Conservation (phyloP, 169 alveolate genomes). For the Theileria parva region DNA sequence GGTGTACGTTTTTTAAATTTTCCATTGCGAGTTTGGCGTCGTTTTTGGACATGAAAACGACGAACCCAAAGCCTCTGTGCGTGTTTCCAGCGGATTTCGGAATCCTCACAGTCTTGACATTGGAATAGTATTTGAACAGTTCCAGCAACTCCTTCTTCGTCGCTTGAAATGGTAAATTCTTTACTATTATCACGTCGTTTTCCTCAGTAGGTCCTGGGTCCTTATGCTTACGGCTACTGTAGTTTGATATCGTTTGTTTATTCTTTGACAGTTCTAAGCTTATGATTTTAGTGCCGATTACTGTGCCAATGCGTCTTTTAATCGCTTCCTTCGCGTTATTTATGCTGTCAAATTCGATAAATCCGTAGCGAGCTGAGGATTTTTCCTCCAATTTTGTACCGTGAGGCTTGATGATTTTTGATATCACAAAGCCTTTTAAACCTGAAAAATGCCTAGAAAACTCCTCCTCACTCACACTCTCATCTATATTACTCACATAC, state of each 20-base stretch:
- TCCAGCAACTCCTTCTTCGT: constrained; percentile 85
- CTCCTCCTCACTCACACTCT: constrained; percentile 82
- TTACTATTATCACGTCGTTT: constrained; percentile 86
- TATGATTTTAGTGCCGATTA: constrained; percentile 68
- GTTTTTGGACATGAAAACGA: constrained; percentile 85
- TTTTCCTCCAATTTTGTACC: constrained; percentile 80
- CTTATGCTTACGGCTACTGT: constrained; percentile 8
- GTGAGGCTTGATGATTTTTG: constrained; percentile 64
- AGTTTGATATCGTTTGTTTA: constrained; percentile 47
- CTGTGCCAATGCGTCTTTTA: constrained; percentile 64
- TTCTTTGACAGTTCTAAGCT: constrained; percentile 74
- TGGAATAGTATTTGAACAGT: constrained; percentile 89
- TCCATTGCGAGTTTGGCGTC: constrained; percentile 89
- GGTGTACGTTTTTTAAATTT: constrained; percentile 86
- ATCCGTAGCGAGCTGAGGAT: constrained; percentile 74
- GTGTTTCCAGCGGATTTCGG: constrained; percentile 90
- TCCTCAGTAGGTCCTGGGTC: constrained; percentile 57
- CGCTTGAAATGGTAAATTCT: constrained; percentile 94
- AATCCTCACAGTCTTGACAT: constrained; percentile 86
- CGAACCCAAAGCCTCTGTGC: constrained; percentile 92
- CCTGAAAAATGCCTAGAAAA: constrained; percentile 70
- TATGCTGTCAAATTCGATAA: constrained; percentile 84
- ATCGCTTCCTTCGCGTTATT: constrained; percentile 74
- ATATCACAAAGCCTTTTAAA: constrained; percentile 71
- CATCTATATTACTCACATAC: constrained; percentile 88